Conservation (phyloP, 768 basidiomycete species). For the Dentipellis sp. region DNA sequence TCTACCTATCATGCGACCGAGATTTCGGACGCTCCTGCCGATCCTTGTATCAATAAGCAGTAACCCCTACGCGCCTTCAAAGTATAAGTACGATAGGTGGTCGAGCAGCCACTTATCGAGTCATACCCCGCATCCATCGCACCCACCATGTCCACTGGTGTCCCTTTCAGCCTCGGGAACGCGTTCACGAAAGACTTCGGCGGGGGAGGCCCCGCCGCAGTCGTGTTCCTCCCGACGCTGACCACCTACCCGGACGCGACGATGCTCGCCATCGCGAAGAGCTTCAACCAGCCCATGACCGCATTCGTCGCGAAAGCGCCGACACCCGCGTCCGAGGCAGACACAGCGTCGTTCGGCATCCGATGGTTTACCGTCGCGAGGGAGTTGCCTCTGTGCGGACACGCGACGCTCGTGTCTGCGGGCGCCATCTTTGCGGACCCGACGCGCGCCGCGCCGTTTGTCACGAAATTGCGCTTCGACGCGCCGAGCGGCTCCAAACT, state of each 20-base stretch:
- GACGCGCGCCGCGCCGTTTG: not conserved
- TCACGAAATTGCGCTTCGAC: slow-evolving; percentile 3
- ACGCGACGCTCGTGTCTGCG: slow-evolving; percentile 24
- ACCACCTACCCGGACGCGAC: slow-evolving; percentile 8
- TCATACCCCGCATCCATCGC: not conserved
- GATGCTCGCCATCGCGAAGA: slow-evolving; percentile 12
- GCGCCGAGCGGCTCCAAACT: not conserved
- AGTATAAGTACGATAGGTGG: too few species aligned
- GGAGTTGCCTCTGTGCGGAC: slow-evolving; percentile 23
- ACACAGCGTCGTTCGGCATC: slow-evolving; percentile 11
- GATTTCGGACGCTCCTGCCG: too few species aligned
- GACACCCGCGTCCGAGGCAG: not conserved
- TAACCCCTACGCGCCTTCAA: too few species aligned
- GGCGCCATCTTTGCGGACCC: not conserved
- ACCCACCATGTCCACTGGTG: not conserved
- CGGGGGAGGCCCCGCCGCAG: slow-evolving; percentile 24
- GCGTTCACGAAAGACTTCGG: slow-evolving; percentile 22
- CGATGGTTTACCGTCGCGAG: slow-evolving; percentile 21
- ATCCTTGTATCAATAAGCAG: too few species aligned
- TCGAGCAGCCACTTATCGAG: too few species aligned
- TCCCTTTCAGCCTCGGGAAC: slow-evolving; percentile 20
- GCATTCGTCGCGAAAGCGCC: slow-evolving; percentile 9
- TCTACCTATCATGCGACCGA: too few species aligned
- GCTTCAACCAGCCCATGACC: slow-evolving; percentile 17
- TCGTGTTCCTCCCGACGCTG: slow-evolving; percentile 18